phyloP scores from a whole-genome alignment of 495 filamentous ascomycete genomes.

The Penicillium cinerascens region DNA sequence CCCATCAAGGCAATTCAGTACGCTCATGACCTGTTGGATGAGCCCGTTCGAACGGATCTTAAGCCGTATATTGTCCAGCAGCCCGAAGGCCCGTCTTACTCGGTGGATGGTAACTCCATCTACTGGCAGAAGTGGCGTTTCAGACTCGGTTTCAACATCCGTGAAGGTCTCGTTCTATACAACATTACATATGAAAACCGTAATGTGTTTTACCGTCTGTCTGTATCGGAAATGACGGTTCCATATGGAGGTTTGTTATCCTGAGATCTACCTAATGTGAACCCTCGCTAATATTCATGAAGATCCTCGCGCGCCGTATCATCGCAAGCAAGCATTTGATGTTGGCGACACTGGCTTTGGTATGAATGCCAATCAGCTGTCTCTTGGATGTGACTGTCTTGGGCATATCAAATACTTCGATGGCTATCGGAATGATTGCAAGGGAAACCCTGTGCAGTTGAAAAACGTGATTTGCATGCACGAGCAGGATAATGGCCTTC shows the following conservation, averaged over 20 bases:
- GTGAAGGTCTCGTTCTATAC: constrained; percentile 61
- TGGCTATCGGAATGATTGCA: constrained; percentile 52
- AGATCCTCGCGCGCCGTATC: constrained; percentile 64
- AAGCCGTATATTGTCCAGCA: constrained; percentile 76
- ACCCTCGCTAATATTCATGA: neutral
- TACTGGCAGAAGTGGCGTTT: constrained; percentile 71
- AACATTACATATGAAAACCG: constrained; percentile 67
- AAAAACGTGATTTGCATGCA: constrained; percentile 63
- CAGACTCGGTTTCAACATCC: constrained; percentile 60
- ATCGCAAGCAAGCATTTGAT: constrained; percentile 68
- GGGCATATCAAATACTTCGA: constrained; percentile 64
- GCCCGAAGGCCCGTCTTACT: constrained; percentile 73
- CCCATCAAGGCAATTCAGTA: constrained; percentile 56
- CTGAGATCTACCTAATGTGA: too few relatives aligned
- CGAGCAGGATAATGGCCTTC: constrained; percentile 64
- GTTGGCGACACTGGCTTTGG: constrained; percentile 66
- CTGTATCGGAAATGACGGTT: constrained; percentile 73
- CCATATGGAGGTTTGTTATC: constrained; percentile 43
- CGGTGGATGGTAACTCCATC: constrained; percentile 44
- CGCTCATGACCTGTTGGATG: constrained; percentile 37
- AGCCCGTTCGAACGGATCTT: constrained; percentile 51
- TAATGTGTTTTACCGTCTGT: constrained; percentile 64
- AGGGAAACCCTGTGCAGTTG: constrained; percentile 52
- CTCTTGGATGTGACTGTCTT: constrained; percentile 66
- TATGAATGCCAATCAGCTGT: constrained; percentile 62